A percentile compares a stretch with the other conserved stretches of the same genome.
phyloP scores from a whole-genome alignment of 208 protist species.

The Wallacemonas collosoma region DNA sequence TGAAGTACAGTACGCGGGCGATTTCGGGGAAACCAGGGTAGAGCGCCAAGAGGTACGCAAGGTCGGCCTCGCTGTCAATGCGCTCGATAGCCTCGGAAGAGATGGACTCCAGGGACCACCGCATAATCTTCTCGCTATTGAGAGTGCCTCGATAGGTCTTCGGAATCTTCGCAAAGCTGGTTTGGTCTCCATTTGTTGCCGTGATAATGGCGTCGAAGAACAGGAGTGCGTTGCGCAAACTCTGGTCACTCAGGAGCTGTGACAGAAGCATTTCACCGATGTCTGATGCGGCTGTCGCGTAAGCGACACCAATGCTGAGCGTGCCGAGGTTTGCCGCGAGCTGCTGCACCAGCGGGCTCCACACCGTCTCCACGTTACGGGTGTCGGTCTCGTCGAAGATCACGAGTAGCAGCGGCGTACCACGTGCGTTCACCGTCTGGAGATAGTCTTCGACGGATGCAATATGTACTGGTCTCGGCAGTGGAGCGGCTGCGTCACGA shows the following conservation, averaged over 20 bases:
- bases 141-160: slow-evolving; percentile 21
- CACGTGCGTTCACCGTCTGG: not conserved
- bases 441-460: not conserved
- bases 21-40: slow-evolving; percentile 34
- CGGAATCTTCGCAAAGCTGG: slow-evolving; percentile 27
- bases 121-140: slow-evolving; percentile 20
- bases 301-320: slow-evolving; percentile 30
- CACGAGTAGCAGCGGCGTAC: not conserved
- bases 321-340: slow-evolving; percentile 18
- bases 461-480: not conserved
- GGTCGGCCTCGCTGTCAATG: slow-evolving; percentile 38
- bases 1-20: slow-evolving; percentile 54
- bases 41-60: slow-evolving; percentile 28
- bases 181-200: slow-evolving; percentile 14
- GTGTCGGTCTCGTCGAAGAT: slow-evolving; percentile 7
- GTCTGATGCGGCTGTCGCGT: slow-evolving; percentile 17
- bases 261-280: slow-evolving; percentile 18
- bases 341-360: slow-evolving; percentile 27
- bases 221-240: slow-evolving; percentile 18
- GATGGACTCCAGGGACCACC: slow-evolving; percentile 38
- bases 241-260: not conserved
- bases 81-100: slow-evolving; percentile 28
- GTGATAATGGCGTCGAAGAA: slow-evolving; percentile 40
- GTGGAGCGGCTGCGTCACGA: not conserved
- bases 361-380: slow-evolving; percentile 11